phyloP scores from a whole-genome alignment of 352 stramenopile species.

The Globisporangium emineosum region DNA sequence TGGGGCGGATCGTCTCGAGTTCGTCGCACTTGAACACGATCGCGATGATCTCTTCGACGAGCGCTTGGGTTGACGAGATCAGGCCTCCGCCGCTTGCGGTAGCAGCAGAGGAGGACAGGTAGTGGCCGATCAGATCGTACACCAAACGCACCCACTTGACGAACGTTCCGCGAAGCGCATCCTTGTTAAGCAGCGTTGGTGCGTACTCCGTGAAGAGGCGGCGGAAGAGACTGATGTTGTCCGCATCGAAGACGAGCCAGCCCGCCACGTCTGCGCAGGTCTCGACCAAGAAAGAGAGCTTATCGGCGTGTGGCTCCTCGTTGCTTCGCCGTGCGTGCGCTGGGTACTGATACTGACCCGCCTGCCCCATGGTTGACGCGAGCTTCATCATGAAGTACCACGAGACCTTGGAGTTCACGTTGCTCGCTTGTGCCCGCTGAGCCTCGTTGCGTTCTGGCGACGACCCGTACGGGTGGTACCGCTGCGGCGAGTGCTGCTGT shows the following conservation, averaged over 20 bases:
- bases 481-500: background rate
- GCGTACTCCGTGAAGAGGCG: slow-evolving; percentile 22
- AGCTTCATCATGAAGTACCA: slow-evolving; percentile 24
- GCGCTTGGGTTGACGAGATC: slow-evolving; percentile 19
- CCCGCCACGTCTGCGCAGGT: slow-evolving; percentile 25
- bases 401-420: slow-evolving; percentile 18
- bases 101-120: slow-evolving; percentile 12
- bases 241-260: slow-evolving; percentile 29
- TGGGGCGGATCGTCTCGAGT: slow-evolving; percentile 26
- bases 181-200: slow-evolving; percentile 30
- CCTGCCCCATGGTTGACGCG: background rate
- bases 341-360: background rate
- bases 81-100: slow-evolving; percentile 1
- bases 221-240: slow-evolving; percentile 28
- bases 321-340: background rate
- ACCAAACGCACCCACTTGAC: slow-evolving; percentile 27
- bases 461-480: slow-evolving; percentile 1
- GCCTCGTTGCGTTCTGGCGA: background rate
- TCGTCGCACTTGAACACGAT: slow-evolving; percentile 34
- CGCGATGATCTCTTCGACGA: slow-evolving; percentile 34
- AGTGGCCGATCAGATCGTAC: slow-evolving; percentile 27
- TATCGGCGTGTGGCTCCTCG: slow-evolving; percentile 5
- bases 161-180: slow-evolving; percentile 26
- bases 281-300: slow-evolving; percentile 19
- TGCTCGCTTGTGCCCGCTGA: slow-evolving; percentile 3